These are phyloP conservation scores for Aspergillus melleus DNA, from an alignment of 2,329 filamentous ascomycete genomes.

Conservation along the genomic window DNA sequence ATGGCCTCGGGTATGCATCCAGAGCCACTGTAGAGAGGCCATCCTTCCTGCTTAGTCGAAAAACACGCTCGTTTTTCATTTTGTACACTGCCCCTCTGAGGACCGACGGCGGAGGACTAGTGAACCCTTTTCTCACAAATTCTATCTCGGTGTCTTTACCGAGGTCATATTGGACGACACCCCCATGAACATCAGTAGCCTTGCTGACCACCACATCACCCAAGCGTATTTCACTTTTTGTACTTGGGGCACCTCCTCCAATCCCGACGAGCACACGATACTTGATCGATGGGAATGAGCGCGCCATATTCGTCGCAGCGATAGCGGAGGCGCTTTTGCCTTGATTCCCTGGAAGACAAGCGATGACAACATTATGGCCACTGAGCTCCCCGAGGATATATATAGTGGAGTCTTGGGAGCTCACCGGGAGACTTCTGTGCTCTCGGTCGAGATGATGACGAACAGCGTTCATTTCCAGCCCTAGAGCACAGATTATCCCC, in stretches of 20 bases:
- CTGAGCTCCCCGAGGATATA: not conserved
- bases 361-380: constrained; percentile 4
- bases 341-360: constrained; percentile 2
- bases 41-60: too few species aligned
- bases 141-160: not conserved
- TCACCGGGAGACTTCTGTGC: not conserved
- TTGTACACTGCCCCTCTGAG: not conserved
- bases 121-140: not conserved
- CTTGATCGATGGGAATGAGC: not conserved
- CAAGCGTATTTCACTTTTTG: not conserved
- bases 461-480: constrained; percentile 1
- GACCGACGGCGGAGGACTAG: not conserved
- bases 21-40: too few species aligned
- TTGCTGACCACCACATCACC: constrained; percentile 4
- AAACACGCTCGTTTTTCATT: not conserved
- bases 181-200: not conserved
- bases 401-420: not conserved
- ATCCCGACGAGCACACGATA: not conserved
- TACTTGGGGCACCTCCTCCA: not conserved
- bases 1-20: not conserved
- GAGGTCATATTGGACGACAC: not conserved
- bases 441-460: not conserved
- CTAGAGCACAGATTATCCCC: constrained; percentile 3
- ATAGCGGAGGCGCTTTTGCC: constrained; percentile 2
- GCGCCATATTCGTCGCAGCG: not conserved